Evolutionary conservation across 371 early-diverging fungal species (phyloP).

Genomic region (Gilbertella persicaria): DNA sequence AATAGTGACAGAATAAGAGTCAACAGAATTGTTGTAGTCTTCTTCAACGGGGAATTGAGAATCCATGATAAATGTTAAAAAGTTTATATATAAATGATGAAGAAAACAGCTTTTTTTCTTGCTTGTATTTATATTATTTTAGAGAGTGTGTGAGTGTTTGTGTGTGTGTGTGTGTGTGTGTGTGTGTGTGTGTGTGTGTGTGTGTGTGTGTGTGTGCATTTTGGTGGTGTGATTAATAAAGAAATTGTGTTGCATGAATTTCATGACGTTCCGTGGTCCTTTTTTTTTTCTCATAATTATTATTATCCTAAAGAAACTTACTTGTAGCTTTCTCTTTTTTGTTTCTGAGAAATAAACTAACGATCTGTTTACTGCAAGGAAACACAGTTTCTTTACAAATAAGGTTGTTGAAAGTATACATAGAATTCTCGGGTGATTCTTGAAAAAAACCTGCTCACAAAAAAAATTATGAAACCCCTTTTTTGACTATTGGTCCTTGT

Average conservation of each 20-base stretch:
- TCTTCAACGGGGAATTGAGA: slow-evolving; percentile 36
- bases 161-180: no score
- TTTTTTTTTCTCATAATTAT: neutral
- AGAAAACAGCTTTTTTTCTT: neutral
- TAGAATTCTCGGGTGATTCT: neutral
- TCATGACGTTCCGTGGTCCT: neutral
- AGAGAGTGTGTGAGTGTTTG: neutral
- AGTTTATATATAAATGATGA: neutral
- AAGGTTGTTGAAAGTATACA: neutral
- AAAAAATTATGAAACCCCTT: neutral
- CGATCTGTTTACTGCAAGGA: neutral
- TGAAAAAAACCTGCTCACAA: neutral
- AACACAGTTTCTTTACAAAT: neutral
- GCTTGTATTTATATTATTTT: neutral
- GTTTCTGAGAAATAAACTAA: neutral
- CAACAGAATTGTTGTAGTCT: slow-evolving; percentile 42
- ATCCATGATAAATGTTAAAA: slow-evolving; percentile 32
- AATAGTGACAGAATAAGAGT: slow-evolving; percentile 37
- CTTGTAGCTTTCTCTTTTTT: neutral
- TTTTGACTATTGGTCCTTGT: neutral
- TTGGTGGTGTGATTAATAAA: neutral
- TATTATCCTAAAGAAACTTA: no score
- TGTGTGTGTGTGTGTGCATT: no score
- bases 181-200: no score
- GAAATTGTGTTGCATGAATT: neutral